A percentile compares a stretch with the other conserved stretches of the same genome.
Conservation (phyloP, 768 basidiomycete genomes). For the Lactarius vividus region DNA sequence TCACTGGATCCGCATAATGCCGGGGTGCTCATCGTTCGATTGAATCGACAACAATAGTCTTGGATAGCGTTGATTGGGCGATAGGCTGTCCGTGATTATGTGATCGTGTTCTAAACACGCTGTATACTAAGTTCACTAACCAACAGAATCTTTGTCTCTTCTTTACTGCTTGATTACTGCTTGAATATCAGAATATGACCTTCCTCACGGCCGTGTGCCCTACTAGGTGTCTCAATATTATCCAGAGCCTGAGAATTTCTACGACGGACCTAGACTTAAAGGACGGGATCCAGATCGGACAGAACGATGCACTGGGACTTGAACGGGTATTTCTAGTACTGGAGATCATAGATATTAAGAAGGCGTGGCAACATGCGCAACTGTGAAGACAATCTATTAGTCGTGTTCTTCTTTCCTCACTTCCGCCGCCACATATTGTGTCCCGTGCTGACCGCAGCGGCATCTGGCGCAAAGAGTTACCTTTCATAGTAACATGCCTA, state of each 20-base stretch:
- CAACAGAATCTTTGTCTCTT: background rate
- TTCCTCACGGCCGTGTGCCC: too few species aligned
- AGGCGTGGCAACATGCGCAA: background rate
- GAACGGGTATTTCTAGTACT: too few species aligned
- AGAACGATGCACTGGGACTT: too few species aligned
- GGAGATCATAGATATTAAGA: too few species aligned
- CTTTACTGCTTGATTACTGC: background rate
- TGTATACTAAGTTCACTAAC: background rate
- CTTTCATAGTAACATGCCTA: background rate
- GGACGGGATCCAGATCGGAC: too few species aligned
- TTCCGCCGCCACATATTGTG: background rate
- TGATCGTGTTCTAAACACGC: background rate
- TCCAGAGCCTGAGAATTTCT: too few species aligned
- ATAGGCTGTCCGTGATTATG: background rate
- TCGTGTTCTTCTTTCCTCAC: background rate
- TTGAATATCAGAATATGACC: background rate
- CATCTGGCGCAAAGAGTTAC: background rate
- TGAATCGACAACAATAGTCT: background rate
- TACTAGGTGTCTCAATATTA: too few species aligned
- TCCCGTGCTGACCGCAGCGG: background rate
- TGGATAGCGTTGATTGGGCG: background rate
- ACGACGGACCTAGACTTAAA: too few species aligned
- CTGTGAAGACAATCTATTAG: background rate
- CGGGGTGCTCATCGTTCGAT: conserved; percentile 17
- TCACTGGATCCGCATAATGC: conserved; percentile 9